phyloP scores from a whole-genome alignment of 78 protist species.

The Dictyostelium firmibasis region DNA sequence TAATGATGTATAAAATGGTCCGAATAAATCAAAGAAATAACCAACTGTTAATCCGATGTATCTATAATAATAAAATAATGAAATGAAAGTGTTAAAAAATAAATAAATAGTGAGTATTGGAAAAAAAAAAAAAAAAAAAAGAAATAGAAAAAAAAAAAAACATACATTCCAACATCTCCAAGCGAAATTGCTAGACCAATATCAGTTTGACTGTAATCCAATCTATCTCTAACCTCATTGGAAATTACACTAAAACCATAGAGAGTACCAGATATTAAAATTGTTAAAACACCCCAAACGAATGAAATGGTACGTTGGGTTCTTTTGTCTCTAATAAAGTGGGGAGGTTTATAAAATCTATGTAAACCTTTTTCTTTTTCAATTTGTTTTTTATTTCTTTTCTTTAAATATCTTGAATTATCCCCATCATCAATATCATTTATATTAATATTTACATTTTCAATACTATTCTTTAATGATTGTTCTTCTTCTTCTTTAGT shows the following conservation, averaged over 20 bases:
- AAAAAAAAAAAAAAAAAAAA: not conserved
- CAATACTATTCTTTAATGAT: not conserved
- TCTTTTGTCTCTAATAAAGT: not conserved
- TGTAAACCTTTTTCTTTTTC: not conserved
- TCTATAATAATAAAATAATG: not conserved
- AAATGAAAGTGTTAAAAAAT: not conserved
- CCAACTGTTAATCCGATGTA: constrained; percentile 58
- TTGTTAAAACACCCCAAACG: constrained; percentile 18
- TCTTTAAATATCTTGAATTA: not conserved
- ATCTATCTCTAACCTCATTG: constrained; percentile 1
- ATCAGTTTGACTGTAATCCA: constrained; percentile 41
- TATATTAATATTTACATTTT: not conserved
- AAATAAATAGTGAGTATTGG: not conserved
- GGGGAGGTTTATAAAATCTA: constrained; percentile 26
- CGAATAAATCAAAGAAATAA: constrained; percentile 49
- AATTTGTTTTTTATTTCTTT: not conserved
- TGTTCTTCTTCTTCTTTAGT: not conserved
- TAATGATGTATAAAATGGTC: constrained; percentile 46
- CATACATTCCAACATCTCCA: constrained; percentile 78
- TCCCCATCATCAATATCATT: not conserved
- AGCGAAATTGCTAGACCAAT: constrained; percentile 33
- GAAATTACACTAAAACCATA: constrained; percentile 55
- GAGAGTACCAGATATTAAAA: constrained; percentile 43
- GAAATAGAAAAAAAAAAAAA: not conserved
- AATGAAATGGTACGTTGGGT: not conserved